A percentile compares a stretch with the other conserved stretches of the same genome.
Conservation (phyloP, 768 basidiomycete genomes). For the Cubamyces lactineus region DNA sequence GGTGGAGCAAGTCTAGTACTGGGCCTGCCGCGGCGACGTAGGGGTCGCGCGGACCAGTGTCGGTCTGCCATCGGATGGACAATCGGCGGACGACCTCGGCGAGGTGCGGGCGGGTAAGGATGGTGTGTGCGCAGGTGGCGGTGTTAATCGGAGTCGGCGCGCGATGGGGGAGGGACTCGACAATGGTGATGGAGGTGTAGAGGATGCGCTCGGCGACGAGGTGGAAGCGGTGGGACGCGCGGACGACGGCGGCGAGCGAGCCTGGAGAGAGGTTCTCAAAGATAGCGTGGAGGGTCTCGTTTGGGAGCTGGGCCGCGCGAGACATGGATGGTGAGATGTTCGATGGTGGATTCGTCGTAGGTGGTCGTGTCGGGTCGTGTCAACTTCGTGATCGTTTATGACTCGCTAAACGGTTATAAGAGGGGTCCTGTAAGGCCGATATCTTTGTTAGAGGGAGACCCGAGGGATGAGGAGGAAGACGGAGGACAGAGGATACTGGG, state of each 20-base stretch:
- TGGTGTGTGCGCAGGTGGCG: constrained; percentile 54
- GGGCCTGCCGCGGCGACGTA: constrained; percentile 30
- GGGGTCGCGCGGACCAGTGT: constrained; percentile 35
- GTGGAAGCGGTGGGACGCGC: constrained; percentile 46
- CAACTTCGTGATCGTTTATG: background rate
- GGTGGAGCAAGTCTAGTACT: constrained; percentile 35
- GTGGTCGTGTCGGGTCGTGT: constrained; percentile 8
- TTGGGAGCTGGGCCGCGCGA: constrained; percentile 43
- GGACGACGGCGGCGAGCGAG: constrained; percentile 44
- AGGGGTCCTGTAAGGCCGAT: background rate
- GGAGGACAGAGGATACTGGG: background rate
- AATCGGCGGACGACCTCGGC: constrained; percentile 48
- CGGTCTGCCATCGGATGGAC: constrained; percentile 58
- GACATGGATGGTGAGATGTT: constrained; percentile 9
- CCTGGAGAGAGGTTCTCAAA: constrained; percentile 39
- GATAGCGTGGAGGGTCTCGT: constrained; percentile 57
- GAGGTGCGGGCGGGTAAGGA: constrained; percentile 51
- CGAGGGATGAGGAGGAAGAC: background rate
- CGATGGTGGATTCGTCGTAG: background rate
- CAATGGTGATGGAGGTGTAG: constrained; percentile 54
- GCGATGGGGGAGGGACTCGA: constrained; percentile 48
- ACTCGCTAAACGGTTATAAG: background rate
- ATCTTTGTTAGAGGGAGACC: background rate
- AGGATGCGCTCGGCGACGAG: constrained; percentile 62
- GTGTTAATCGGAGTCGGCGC: constrained; percentile 45